These are phyloP conservation scores for Perilla frutescens DNA, from an alignment of 257 asterid species.

Conservation along the genomic window DNA sequence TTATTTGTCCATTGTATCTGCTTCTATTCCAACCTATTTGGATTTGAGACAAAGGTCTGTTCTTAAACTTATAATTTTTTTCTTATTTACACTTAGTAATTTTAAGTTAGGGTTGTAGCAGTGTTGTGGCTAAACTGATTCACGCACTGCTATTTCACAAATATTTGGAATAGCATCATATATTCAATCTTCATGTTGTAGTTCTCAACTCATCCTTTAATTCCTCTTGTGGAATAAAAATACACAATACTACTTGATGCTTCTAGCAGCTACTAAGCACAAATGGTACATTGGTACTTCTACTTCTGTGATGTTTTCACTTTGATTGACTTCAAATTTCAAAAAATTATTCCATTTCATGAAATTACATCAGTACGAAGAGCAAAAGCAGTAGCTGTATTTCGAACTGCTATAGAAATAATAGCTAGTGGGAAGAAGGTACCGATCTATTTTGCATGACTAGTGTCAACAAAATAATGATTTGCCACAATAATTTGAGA, in stretches of 20 bases:
- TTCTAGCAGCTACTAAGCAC: conserved; percentile 3
- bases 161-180: not conserved
- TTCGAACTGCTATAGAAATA: conserved; percentile 95
- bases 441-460: conserved; percentile 28
- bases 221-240: conserved; percentile 13
- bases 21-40: conserved; percentile 95
- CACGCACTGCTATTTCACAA: conserved; percentile 3
- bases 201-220: not conserved
- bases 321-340: conserved; percentile 34
- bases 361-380: conserved; percentile 84
- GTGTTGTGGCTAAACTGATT: not conserved
- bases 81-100: not conserved
- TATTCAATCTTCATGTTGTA: conserved; percentile 17
- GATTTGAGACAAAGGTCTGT: conserved; percentile 96
- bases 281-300: conserved; percentile 16
- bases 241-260: conserved; percentile 12
- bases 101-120: not conserved
- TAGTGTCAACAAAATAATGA: conserved; percentile 15
- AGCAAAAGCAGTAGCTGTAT: conserved; percentile 91
- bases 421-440: conserved; percentile 91
- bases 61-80: conserved; percentile 19
- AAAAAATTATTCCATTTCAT: conserved; percentile 81
- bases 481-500: not conserved
- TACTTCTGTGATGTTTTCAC: conserved; percentile 23
- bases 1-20: conserved; percentile 79